Base-by-base conservation (phyloP, 768 basidiomycete genomes). In the Kwoniella sp. region DNA sequence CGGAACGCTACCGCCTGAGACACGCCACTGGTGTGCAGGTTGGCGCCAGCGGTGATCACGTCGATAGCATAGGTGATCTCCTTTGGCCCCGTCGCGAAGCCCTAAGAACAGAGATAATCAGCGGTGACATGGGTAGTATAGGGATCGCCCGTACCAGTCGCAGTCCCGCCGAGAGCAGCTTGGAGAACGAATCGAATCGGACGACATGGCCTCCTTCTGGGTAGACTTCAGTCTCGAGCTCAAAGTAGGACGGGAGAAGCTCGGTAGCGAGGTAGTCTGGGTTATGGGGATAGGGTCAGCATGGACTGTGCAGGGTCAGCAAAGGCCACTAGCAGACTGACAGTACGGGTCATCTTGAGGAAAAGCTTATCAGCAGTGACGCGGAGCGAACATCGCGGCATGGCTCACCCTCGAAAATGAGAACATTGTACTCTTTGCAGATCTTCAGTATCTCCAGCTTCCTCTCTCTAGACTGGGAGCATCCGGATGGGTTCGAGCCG, bases 161-260 rank as follows among this genome's bases (percentile, higher is more conserved):
- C 60, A 71, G 50, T 52, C 76, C 76, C 17, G 73, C 74, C 36
- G 70, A 70, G 15, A 77, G 78, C 36, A 92, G 78, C 76, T 95
- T 95, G 48, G 86, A 89, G 47, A 93, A 78, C 67, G 87, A 89
- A 69, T 95, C 91, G 70, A 93, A 89, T 33, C 91, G 82, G 17
- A 93, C 62, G 32, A 93, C 89, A 11, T 84, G 82, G 2, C 91
- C 91, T 20, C 81, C 79, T 60, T 83, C 80, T 1, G 71, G 75
- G 7, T 80, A 78, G 58, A 81, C 80, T 46, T 82, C 79, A 11
- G 77, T 78, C 72, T 95, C 91, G 31, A 93, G 79, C 32, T 81
- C 78, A 67, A 92, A 90, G 74, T 91, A 93, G 0, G 85, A 88
- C 0, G 85, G 82, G 11, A 83, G 82, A 14, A 84, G 62, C 26